These are phyloP conservation scores for Flaveria ramosissima DNA, from an alignment of 129 eudicot species.

Conservation along the genomic window DNA sequence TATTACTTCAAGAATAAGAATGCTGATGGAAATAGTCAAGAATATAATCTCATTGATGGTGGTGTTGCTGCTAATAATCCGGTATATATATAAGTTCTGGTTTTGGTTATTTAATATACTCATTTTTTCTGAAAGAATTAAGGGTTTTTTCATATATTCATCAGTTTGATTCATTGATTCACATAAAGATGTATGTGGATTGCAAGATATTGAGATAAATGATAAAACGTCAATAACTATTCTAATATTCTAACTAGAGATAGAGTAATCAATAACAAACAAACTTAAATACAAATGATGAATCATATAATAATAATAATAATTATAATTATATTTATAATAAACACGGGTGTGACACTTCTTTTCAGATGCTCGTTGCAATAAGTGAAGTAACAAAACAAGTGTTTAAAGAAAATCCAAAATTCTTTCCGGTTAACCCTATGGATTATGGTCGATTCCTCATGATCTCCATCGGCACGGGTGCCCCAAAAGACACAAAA, in stretches of 20 bases:
- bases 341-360: too few species aligned
- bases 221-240: too few species aligned
- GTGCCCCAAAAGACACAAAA: slow-evolving; percentile 38
- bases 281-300: too few species aligned
- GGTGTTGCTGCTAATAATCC: slow-evolving; percentile 78
- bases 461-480: slow-evolving; percentile 55
- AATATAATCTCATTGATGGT: slow-evolving; percentile 68
- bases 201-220: too few species aligned
- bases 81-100: slow-evolving; percentile 25
- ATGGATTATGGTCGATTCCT: slow-evolving; percentile 49
- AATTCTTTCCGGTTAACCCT: slow-evolving; percentile 52
- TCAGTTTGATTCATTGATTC: too few species aligned
- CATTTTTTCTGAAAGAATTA: background rate
- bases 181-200: too few species aligned
- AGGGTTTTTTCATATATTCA: too few species aligned
- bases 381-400: slow-evolving; percentile 54
- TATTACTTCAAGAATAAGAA: slow-evolving; percentile 42
- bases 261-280: too few species aligned
- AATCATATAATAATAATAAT: too few species aligned
- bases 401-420: slow-evolving; percentile 28
- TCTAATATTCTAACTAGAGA: too few species aligned
- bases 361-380: slow-evolving; percentile 50
- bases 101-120: background rate
- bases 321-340: too few species aligned
- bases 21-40: slow-evolving; percentile 35